Percentiles rank a stretch among this genome's conserved stretches.
Conservation (phyloP, 371 early-diverging fungal species). For the Circinella minor region DNA sequence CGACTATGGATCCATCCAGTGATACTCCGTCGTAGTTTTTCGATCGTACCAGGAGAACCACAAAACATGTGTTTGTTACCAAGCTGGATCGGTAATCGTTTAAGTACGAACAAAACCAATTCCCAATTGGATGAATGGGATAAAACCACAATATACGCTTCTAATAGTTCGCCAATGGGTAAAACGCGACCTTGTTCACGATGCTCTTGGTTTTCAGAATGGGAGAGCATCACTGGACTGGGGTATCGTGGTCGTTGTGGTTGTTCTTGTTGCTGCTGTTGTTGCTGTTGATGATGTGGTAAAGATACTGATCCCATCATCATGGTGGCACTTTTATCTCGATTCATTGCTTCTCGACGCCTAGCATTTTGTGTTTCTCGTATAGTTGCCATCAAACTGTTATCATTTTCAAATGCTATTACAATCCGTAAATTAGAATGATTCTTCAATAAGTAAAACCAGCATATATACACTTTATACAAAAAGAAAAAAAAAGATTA, state of each 20-base stretch:
- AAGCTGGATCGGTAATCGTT: constrained; percentile 69
- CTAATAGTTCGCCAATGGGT: constrained; percentile 49
- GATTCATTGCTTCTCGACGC: not conserved
- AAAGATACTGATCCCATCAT: not conserved
- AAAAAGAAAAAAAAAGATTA: not conserved
- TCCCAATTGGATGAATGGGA: constrained; percentile 70
- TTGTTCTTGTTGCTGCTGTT: constrained; percentile 2
- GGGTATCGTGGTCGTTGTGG: constrained; percentile 45
- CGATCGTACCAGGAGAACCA: constrained; percentile 57
- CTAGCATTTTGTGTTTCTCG: constrained; percentile 6
- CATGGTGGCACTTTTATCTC: not conserved
- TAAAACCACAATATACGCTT: constrained; percentile 57
- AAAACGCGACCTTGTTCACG: constrained; percentile 6
- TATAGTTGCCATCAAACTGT: constrained; percentile 10
- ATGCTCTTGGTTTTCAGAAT: constrained; percentile 31
- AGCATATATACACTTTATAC: no score
- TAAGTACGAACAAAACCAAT: constrained; percentile 66
- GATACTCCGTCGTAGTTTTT: constrained; percentile 54
- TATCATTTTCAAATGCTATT: constrained; percentile 4
- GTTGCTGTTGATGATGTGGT: constrained; percentile 29
- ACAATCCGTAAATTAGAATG: not conserved
- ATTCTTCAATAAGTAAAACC: no score
- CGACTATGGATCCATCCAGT: constrained; percentile 59
- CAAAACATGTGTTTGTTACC: constrained; percentile 77
- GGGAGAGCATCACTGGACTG: constrained; percentile 30